These are phyloP conservation scores for Ascodesmis nigricans DNA, from an alignment of 495 filamentous ascomycete genomes.

Conservation along the genomic window DNA sequence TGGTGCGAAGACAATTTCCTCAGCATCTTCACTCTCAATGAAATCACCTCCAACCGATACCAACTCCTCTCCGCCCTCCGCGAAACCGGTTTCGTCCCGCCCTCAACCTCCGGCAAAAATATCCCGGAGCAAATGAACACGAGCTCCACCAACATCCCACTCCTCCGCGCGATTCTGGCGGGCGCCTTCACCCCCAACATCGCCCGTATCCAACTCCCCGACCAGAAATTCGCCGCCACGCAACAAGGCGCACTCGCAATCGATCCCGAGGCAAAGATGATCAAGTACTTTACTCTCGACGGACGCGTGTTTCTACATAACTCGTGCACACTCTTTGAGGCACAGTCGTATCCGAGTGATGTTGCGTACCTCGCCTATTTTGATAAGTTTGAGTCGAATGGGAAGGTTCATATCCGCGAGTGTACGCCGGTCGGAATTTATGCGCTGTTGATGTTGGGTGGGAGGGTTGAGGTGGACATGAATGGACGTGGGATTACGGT, in stretches of 20 bases:
- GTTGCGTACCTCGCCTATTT: constrained; percentile 65
- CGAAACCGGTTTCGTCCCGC: constrained; percentile 58
- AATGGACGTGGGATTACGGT: constrained; percentile 71
- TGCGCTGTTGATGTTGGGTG: constrained; percentile 74
- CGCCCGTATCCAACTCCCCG: constrained; percentile 73
- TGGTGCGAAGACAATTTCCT: constrained; percentile 85
- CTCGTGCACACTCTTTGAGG: constrained; percentile 60
- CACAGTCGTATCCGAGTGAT: constrained; percentile 45
- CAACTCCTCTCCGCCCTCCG: constrained; percentile 73
- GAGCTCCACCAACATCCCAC: constrained; percentile 27
- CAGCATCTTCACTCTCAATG: constrained; percentile 56
- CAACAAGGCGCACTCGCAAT: constrained; percentile 72
- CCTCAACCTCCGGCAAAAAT: constrained; percentile 21
- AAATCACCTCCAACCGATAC: constrained; percentile 64
- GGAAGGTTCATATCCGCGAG: constrained; percentile 15
- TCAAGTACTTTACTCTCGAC: constrained; percentile 77
- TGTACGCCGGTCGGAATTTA: constrained; percentile 57
- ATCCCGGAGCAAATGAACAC: constrained; percentile 25
- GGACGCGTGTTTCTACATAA: constrained; percentile 87
- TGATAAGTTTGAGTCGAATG: constrained; percentile 54
- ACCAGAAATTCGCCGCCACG: constrained; percentile 78
- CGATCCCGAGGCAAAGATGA: constrained; percentile 75
- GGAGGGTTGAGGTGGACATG: constrained; percentile 64
- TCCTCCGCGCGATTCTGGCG: constrained; percentile 74
- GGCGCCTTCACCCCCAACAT: constrained; percentile 80